Evolutionary conservation across 108 stramenopile species (phyloP).

Genomic region (Cyclostephanos invisitatus): DNA sequence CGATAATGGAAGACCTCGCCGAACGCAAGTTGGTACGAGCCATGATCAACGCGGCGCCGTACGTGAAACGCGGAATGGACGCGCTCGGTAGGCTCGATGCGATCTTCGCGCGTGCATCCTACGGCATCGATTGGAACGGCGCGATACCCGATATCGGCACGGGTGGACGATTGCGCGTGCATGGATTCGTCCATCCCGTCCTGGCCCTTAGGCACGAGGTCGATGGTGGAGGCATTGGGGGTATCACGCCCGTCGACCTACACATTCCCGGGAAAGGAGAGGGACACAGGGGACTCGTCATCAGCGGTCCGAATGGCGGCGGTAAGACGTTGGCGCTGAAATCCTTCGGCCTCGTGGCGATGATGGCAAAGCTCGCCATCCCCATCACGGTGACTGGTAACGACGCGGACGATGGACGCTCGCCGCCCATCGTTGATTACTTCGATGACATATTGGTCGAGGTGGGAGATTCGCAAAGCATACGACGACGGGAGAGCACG

Average conservation of each 20-base stretch:
- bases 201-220: slow-evolving; percentile 40
- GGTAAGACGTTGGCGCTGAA: slow-evolving; percentile 82
- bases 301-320: slow-evolving; percentile 79
- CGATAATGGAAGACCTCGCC: slow-evolving; percentile 51
- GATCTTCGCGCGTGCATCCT: slow-evolving; percentile 76
- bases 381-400: slow-evolving; percentile 35
- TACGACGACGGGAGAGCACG: slow-evolving; percentile 68
- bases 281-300: slow-evolving; percentile 50
- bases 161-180: slow-evolving; percentile 46
- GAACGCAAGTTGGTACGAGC: slow-evolving; percentile 32
- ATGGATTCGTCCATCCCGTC: slow-evolving; percentile 60
- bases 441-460: slow-evolving; percentile 63
- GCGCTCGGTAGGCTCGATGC: slow-evolving; percentile 67
- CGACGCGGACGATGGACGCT: not conserved
- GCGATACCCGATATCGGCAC: slow-evolving; percentile 44
- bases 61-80: slow-evolving; percentile 51
- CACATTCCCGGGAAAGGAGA: slow-evolving; percentile 36
- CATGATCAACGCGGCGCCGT: slow-evolving; percentile 40
- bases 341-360: slow-evolving; percentile 70
- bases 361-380: slow-evolving; percentile 55
- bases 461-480: slow-evolving; percentile 76
- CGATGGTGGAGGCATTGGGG: slow-evolving; percentile 1
- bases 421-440: slow-evolving; percentile 57
- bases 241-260: slow-evolving; percentile 66
- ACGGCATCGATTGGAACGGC: slow-evolving; percentile 55